phyloP scores from a whole-genome alignment of 2,329 filamentous ascomycete genomes.

The Lasiodiplodia sp. region DNA sequence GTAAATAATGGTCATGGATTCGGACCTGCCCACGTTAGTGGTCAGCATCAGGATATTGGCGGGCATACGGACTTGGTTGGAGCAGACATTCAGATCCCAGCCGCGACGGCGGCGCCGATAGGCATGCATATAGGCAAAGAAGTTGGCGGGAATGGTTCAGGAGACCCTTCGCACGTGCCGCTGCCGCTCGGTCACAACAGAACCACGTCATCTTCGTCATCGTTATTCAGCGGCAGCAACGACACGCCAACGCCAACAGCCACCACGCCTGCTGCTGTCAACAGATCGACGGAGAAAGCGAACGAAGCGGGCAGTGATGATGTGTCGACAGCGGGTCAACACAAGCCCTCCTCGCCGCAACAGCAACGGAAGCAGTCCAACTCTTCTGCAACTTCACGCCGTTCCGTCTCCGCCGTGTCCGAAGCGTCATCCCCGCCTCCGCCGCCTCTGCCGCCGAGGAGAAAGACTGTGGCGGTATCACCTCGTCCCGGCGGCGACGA shows the following conservation, averaged over 20 bases:
- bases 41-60: neutral
- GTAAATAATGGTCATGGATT: neutral
- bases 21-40: neutral
- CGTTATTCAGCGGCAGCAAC: neutral
- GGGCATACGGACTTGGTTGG: neutral
- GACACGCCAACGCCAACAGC: neutral
- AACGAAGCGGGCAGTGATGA: neutral
- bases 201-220: constrained; percentile 43
- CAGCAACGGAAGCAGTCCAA: constrained; percentile 36
- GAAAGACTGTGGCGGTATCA: constrained; percentile 36
- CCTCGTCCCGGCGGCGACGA: neutral
- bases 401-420: constrained; percentile 35
- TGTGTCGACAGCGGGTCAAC: no score
- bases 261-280: neutral
- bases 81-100: neutral
- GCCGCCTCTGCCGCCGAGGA: constrained; percentile 59
- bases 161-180: constrained; percentile 11
- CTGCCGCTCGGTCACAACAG: neutral
- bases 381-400: constrained; percentile 37
- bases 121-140: constrained; percentile 1
- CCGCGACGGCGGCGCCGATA: constrained; percentile 1
- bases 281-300: neutral
- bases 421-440: constrained; percentile 40
- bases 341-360: neutral
- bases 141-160: neutral